A percentile compares a stretch with the other conserved stretches of the same genome.
Conservation (phyloP, 2,329 filamentous ascomycete species). For the Talaromyces funiculosus region DNA sequence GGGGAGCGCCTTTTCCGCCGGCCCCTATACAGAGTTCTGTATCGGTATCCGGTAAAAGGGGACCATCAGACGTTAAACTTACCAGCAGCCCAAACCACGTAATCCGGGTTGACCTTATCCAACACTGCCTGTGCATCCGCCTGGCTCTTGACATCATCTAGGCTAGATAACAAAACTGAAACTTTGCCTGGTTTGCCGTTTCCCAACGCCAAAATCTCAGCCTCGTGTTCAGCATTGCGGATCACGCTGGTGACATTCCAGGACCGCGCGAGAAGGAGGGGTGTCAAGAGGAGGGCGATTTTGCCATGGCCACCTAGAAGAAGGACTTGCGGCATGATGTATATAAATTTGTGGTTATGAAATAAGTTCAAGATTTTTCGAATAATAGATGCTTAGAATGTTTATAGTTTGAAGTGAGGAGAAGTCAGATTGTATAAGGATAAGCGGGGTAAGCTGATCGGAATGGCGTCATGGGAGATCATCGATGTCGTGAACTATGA, state of each 20-base stretch:
- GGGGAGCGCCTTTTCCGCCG: constrained; percentile 50
- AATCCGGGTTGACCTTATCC: constrained; percentile 37
- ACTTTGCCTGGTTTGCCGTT: constrained; percentile 56
- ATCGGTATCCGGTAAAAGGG: neutral
- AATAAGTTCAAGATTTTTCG: neutral
- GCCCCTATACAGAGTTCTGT: constrained; percentile 37
- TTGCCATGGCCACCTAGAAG: constrained; percentile 79
- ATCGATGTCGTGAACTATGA: neutral
- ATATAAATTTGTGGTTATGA: neutral
- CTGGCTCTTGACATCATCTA: constrained; percentile 64
- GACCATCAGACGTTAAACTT: neutral
- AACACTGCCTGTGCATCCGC: constrained; percentile 59
- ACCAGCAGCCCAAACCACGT: constrained; percentile 46
- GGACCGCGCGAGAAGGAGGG: constrained; percentile 64
- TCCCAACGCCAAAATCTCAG: constrained; percentile 58
- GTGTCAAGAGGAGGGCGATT: constrained; percentile 67
- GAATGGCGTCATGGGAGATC: neutral
- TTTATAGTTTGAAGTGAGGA: neutral
- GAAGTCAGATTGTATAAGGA: too few relatives aligned
- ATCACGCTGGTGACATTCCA: constrained; percentile 77
- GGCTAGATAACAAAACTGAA: constrained; percentile 62
- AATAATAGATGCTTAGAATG: neutral
- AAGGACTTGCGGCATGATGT: constrained; percentile 49
- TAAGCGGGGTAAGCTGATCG: neutral
- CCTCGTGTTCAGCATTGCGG: constrained; percentile 63